Evolutionary conservation across 306 rosid species (phyloP), one percentile per base, ranked within the genome.

Genomic region (Trifolium dubium): DNA sequence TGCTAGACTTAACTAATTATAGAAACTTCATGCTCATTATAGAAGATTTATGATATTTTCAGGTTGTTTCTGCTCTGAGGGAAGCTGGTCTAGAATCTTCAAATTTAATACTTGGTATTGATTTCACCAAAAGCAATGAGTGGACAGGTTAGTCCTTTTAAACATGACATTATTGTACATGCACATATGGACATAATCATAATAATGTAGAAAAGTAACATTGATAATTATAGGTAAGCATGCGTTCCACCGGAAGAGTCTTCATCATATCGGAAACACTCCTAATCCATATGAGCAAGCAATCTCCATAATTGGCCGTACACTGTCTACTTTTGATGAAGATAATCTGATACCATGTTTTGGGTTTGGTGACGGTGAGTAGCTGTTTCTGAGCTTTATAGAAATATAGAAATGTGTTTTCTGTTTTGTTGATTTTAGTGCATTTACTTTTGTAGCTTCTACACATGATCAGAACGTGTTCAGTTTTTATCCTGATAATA

Each of bases 281-380:
- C 89, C 89, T 71, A 94, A 94, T 82, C 99, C 99, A n/a, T 94
- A 94, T 58, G 99, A 94, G 82, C 96, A 94, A 73, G 97, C 99
- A 69, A 94, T 94, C 71, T 88, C 97, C 58, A 94, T 94, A 32
- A 82, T 94, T 74, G 96, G 99, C 4, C 94, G 53, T 8, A 94
- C 97, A 5, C 84, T 94, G 60, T 91, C 92, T 73, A 85, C 96
- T 73, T 94, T 92, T 10, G 99, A 94, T 82, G 99, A 94, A 82
- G 99, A 94, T 86, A 88, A 92, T 77, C 72, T 91, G 77, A 94
- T 94, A 83, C 99, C 99, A 4, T 94, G 99, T 76, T 87, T 92
- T 69, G 99, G 99, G 40, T 94, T 94, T 79, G 97, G 99, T 9
- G 97, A 94, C 72, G 90, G 99, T 92, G 76, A 81, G 97, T 79